Percentiles rank a stretch among this genome's conserved stretches.
These are phyloP conservation scores for Linum trigynum DNA, from an alignment of 345 rosid species.

Conservation along the genomic window DNA sequence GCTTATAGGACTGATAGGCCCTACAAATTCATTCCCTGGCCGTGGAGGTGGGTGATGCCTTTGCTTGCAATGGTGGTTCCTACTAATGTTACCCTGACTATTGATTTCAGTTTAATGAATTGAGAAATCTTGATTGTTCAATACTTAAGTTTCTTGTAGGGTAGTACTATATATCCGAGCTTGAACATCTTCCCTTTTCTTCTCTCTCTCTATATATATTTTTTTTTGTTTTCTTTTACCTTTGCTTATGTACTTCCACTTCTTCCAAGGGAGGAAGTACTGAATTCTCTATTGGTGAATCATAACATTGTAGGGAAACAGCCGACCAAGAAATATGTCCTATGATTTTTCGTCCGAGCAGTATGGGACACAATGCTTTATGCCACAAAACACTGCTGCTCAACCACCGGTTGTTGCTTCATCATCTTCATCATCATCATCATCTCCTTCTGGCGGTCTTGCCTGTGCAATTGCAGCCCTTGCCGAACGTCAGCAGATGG, in stretches of 20 bases:
- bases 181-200: no score
- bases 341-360: conserved; percentile 38
- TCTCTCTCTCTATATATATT: no score
- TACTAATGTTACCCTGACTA: no score
- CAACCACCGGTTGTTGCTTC: conserved; percentile 28
- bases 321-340: conserved; percentile 32
- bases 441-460: conserved; percentile 77
- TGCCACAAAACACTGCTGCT: conserved; percentile 32
- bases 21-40: no score
- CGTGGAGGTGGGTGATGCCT: no score
- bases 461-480: conserved; percentile 83
- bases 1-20: no score
- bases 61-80: no score
- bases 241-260: not conserved
- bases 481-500: conserved; percentile 71
- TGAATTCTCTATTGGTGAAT: conserved; percentile 6
- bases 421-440: conserved; percentile 22
- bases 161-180: no score
- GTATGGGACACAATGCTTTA: conserved; percentile 33
- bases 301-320: conserved; percentile 48
- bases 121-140: no score
- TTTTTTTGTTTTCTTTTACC: no score
- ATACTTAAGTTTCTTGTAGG: no score
- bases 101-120: no score
- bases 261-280: not conserved